These are phyloP conservation scores for Boletus tylopilopsis DNA, from an alignment of 768 basidiomycete genomes.

Conservation along the genomic window DNA sequence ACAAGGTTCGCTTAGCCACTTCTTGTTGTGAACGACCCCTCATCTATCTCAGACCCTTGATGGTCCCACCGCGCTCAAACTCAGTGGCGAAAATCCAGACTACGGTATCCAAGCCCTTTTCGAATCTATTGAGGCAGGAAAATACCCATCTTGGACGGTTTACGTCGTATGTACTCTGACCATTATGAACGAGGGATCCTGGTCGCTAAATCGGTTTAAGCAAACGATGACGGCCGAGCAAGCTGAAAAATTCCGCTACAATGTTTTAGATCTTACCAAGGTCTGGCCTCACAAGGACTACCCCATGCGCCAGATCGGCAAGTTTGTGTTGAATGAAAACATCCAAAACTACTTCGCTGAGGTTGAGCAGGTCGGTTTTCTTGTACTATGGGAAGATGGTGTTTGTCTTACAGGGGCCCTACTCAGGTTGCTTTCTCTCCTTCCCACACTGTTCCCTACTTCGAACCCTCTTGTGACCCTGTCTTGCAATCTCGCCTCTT, in stretches of 20 bases:
- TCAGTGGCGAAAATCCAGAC: slow-evolving; percentile 78
- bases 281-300: slow-evolving; percentile 85
- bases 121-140: slow-evolving; percentile 75
- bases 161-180: slow-evolving; percentile 56
- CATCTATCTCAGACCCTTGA: slow-evolving; percentile 57
- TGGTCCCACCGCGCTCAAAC: slow-evolving; percentile 55
- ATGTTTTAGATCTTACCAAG: slow-evolving; percentile 88
- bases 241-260: slow-evolving; percentile 88
- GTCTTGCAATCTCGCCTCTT: slow-evolving; percentile 93
- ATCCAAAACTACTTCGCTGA: slow-evolving; percentile 90
- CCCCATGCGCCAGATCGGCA: slow-evolving; percentile 88
- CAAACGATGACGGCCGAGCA: slow-evolving; percentile 94
- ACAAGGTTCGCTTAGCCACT: too few species aligned
- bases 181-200: neutral
- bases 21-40: neutral
- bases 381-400: slow-evolving; percentile 25
- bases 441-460: slow-evolving; percentile 81
- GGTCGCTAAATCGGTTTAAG: slow-evolving; percentile 30
- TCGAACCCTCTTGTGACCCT: slow-evolving; percentile 89
- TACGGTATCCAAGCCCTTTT: slow-evolving; percentile 78
- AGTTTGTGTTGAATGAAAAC: slow-evolving; percentile 76
- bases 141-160: slow-evolving; percentile 86
- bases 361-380: slow-evolving; percentile 74
- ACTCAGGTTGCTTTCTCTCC: slow-evolving; percentile 77
- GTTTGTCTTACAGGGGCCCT: slow-evolving; percentile 3